Percentiles rank a stretch among this genome's conserved stretches.
These are phyloP conservation scores for Trametes coccinea DNA, from an alignment of 768 basidiomycete genomes.

Conservation along the genomic window DNA sequence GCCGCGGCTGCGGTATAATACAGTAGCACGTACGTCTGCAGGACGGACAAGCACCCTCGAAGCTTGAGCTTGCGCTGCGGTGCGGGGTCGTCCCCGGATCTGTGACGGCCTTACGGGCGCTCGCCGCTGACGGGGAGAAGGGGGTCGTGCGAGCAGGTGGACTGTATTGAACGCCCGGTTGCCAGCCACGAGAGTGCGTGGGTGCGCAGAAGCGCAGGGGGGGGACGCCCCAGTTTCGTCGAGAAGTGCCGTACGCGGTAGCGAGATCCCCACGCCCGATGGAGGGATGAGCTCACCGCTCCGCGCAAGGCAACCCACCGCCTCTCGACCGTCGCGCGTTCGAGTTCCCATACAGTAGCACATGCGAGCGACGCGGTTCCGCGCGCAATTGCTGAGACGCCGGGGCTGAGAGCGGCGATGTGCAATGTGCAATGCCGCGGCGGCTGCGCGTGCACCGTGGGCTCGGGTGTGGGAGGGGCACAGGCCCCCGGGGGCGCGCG, in stretches of 20 bases:
- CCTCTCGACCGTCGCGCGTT: too few species aligned
- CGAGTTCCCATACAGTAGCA: too few species aligned
- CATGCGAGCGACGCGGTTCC: too few species aligned
- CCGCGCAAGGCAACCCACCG: too few species aligned
- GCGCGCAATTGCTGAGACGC: too few species aligned
- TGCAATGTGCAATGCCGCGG: too few species aligned
- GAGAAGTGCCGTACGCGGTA: not conserved
- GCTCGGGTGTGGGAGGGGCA: too few species aligned
- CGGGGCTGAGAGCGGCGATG: too few species aligned
- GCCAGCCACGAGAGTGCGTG: slow-evolving; percentile 1
- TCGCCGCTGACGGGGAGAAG: not conserved
- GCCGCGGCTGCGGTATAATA: too few species aligned
- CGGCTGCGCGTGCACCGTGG: too few species aligned
- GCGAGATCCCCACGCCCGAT: slow-evolving; percentile 7
- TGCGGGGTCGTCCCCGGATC: not conserved
- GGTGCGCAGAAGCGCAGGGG: not conserved
- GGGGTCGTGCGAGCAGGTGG: not conserved
- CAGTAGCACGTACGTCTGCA: too few species aligned
- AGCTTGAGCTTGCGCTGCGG: slow-evolving; percentile 6
- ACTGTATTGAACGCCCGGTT: slow-evolving; percentile 4
- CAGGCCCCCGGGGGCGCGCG: not conserved
- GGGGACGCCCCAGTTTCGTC: not conserved
- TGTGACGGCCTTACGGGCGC: not conserved
- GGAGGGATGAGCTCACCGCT: slow-evolving; percentile 12
- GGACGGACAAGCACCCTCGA: not conserved